Base-by-base conservation (phyloP, 768 basidiomycete species). In the Ramaria rubella region DNA sequence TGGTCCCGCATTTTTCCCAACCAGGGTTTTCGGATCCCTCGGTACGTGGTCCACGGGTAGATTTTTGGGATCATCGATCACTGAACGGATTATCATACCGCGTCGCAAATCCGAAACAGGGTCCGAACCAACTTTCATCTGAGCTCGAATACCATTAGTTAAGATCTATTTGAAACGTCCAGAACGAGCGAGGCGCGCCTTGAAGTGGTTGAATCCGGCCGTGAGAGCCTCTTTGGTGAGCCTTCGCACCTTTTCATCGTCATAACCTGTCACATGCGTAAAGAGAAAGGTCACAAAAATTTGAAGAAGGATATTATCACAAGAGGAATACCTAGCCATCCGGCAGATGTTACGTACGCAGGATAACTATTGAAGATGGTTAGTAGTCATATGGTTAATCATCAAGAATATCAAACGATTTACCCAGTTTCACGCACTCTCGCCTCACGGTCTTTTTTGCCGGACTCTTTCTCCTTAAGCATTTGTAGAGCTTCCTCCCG, bases 141-240 rank as follows among this genome's bases (percentile, higher is more conserved):
- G 48, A 21, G 12, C 11, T 15, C 36, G 24, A 31, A 24, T 40
- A 21, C 8, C 5, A 14, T 45, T 6, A 56, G n/a, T n/a, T n/a
- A n/a, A n/a, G n/a, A n/a, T n/a, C n/a, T 5, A 33, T 53, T 42
- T 11, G 19, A 34, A n/a, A 4, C 51, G 34, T 8, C 8, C 8
- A 17, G 51, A 52, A 12, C 14, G 5, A 48, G 63, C 19, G 9
- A 49, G n/a, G 17, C 63, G 33, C 55, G 67, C 71, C 66, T 97
- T 97, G 82, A 98, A 98, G 73, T 96, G 94, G 73, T 92, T 95
- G 81, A 98, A 98, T 21, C 94, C 94, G 44, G 80, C 82, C 23
- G 78, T 71, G 49, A 98, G 76, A 30, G 93, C 90, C 66, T 94
- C 90, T 64, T 83, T 85, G 9, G 92, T 96, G 52, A 98, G 79